phyloP scores from a whole-genome alignment of 768 basidiomycete species.

The Psilocybe tampanensis region DNA sequence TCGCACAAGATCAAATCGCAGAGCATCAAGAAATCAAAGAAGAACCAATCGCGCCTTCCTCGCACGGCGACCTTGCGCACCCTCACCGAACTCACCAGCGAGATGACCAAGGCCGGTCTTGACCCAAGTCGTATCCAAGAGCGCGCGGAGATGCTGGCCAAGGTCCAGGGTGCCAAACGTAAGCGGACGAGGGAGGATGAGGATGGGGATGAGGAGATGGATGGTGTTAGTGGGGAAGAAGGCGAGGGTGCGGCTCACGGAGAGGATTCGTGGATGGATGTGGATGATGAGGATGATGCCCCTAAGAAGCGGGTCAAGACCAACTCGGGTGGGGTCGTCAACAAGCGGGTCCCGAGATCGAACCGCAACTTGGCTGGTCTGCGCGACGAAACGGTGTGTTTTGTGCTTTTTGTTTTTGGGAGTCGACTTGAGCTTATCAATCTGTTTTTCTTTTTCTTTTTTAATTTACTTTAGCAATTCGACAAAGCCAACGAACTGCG shows the following conservation, averaged over 20 bases:
- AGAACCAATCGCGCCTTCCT: conserved; percentile 76
- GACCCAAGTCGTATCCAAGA: conserved; percentile 88
- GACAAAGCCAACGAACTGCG: conserved; percentile 80
- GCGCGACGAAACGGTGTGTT: conserved; percentile 69
- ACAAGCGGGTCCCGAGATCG: conserved; percentile 60
- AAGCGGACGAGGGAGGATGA: conserved; percentile 63
- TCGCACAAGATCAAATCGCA: conserved; percentile 73
- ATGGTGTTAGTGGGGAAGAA: conserved; percentile 49
- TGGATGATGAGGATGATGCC: conserved; percentile 53
- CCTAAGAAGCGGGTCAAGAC: conserved; percentile 64
- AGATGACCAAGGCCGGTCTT: conserved; percentile 85
- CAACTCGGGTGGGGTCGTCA: conserved; percentile 57
- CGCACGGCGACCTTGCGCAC: conserved; percentile 74
- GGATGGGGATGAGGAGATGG: conserved; percentile 66
- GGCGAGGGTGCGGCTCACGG: conserved; percentile 41
- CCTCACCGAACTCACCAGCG: too few species aligned
- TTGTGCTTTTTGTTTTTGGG: conserved; percentile 2
- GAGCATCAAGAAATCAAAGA: too few species aligned
- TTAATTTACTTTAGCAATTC: conserved; percentile 57
- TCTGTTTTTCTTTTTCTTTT: background rate
- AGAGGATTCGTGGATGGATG: conserved; percentile 51
- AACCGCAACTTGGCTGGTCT: conserved; percentile 81
- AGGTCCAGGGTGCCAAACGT: conserved; percentile 68
- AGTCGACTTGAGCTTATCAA: background rate
- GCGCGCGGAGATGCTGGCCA: conserved; percentile 83